These are phyloP conservation scores for Micractinium sp. DNA, from an alignment of 139 green algal species.

Conservation along the genomic window DNA sequence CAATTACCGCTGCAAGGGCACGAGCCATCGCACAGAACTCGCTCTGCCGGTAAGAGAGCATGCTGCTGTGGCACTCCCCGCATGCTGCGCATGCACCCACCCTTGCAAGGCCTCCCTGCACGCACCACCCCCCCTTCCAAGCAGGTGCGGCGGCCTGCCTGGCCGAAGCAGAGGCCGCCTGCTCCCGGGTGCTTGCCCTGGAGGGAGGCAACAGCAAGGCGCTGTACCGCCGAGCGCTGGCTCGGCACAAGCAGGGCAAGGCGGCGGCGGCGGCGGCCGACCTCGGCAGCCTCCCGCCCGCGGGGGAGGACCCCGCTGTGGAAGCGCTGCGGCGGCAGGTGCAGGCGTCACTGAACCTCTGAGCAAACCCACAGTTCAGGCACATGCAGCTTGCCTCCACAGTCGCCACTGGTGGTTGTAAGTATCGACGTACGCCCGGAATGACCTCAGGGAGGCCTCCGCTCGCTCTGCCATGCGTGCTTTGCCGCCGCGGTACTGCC, in stretches of 20 bases:
- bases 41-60: background rate
- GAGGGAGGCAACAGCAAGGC: constrained; percentile 1
- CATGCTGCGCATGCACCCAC: background rate
- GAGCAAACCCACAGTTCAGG: too few relatives aligned
- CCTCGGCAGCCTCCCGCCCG: background rate
- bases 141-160: background rate
- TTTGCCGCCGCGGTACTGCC: too few relatives aligned
- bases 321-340: background rate
- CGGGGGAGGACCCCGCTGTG: background rate
- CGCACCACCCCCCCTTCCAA: too few relatives aligned
- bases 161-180: background rate
- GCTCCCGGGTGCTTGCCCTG: background rate
- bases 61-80: background rate
- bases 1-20: background rate
- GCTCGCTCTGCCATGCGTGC: too few relatives aligned
- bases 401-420: too few relatives aligned
- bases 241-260: background rate
- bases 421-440: too few relatives aligned
- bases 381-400: too few relatives aligned
- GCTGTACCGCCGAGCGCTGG: constrained; percentile 23
- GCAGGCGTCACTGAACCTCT: background rate
- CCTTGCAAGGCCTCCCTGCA: background rate
- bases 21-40: background rate
- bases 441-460: too few relatives aligned
- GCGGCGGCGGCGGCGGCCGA: background rate